Base-by-base conservation (phyloP, 352 stramenopile genomes). In the Globisporangium perplexum region DNA sequence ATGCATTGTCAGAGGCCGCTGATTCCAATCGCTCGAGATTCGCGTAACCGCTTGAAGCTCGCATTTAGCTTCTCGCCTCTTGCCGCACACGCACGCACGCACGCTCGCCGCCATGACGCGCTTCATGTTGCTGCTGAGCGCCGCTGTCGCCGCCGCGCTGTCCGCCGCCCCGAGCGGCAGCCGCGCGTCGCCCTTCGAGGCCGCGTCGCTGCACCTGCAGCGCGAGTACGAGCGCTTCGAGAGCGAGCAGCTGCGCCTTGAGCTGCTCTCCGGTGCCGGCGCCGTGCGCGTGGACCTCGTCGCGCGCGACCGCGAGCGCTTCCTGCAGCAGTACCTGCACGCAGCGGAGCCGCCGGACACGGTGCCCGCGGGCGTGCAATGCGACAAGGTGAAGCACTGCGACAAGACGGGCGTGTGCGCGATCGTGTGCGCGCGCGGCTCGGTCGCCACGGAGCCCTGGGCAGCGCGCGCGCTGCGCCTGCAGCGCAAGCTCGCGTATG, bases 341-440 rank as follows among this genome's bases (percentile, higher is more conserved):
- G 23, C 41, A 6, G 55, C 77, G 26, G 57, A 35, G 8, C 60
- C 86, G 20, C 81, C 81, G 2, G 81, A 91, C 68, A 73, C 79
- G 18, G 83, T 94, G 11, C 83, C 83, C 0, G 46, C 47, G 12
- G 77, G 59, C 43, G 75, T 86, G 14, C 12, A 68, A 26, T 86
- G 75, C 59, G 63, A 68, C 15, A 80, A 80, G 30, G 38, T 83
- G 46, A 68, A 76, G 50, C 55, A 59, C 43, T 86, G 75, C 60
- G 71, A 84, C 60, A 68, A 60, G 57, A 58, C 70, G 41, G 66
- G 70, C 3, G 70, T 84, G 30, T 86, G 75, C 58, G 75, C 63
- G 42, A 58, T 86, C 65, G 60, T 80, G 24, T 86, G 75, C 55
- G 65, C 72, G 52, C 66, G 56, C 35, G 72, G 52, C 6, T 74